Evolutionary conservation across 441 rosid genomes (phyloP).

Genomic region (Gossypium davidsonii): DNA sequence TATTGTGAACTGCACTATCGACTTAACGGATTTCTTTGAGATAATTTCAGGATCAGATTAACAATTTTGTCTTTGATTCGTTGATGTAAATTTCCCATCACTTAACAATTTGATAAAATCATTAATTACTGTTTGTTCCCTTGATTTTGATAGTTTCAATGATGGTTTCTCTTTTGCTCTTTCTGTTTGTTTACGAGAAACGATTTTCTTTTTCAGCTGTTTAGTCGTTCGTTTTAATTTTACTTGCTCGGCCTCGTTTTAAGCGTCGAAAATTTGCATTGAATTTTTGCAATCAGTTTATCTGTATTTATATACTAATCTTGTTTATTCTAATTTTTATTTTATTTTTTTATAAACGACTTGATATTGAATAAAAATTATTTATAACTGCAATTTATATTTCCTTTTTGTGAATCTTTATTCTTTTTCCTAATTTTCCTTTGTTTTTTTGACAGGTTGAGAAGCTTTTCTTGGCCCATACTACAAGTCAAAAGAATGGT

Average conservation of each 20-base stretch:
- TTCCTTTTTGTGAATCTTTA: neutral
- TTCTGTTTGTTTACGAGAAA: slow-evolving; percentile 9
- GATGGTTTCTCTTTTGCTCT: neutral
- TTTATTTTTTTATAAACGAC: neutral
- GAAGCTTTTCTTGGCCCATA: neutral
- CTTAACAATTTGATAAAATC: too few relatives aligned
- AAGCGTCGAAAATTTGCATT: neutral
- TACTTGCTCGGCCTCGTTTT: neutral
- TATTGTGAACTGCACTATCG: neutral
- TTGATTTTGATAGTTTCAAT: neutral
- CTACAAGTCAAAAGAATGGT: slow-evolving; percentile 26
- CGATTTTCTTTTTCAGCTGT: neutral
- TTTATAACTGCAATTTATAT: neutral
- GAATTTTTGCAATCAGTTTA: neutral
- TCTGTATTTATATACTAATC: neutral
- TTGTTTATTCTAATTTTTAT: neutral
- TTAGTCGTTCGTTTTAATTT: neutral
- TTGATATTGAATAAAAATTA: neutral
- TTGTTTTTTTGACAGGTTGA: slow-evolving; percentile 24
- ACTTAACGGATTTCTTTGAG: neutral
- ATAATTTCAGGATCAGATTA: neutral
- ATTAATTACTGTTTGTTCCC: neutral
- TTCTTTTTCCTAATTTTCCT: neutral
- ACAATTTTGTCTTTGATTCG: neutral
- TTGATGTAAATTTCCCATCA: neutral